These are phyloP conservation scores for Mycena polygramma DNA, from an alignment of 768 basidiomycete genomes.

Conservation along the genomic window DNA sequence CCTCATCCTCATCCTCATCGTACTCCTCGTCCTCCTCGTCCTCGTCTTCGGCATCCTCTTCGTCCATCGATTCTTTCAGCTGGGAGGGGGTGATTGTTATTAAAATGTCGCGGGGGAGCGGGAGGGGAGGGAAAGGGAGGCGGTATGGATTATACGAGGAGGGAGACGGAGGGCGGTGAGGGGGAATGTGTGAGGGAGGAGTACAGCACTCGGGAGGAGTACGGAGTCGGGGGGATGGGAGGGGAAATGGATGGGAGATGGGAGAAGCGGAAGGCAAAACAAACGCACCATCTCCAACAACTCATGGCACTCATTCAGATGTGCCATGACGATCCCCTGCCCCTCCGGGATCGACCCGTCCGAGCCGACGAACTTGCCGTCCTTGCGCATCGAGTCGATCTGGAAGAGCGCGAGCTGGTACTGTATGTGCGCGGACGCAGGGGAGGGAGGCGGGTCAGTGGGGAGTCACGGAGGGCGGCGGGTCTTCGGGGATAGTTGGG, in stretches of 20 bases:
- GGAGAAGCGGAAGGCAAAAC: not conserved
- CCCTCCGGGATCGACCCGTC: constrained; percentile 96
- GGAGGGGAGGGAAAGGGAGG: no score
- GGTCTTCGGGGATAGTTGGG: no score
- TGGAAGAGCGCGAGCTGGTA: constrained; percentile 96
- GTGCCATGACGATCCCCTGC: constrained; percentile 96
- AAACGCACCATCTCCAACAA: constrained; percentile 87
- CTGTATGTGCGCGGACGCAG: constrained; percentile 51
- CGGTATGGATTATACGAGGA: not conserved
- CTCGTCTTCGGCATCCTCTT: constrained; percentile 32
- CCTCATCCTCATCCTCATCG: constrained; percentile 10
- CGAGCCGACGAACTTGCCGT: constrained; percentile 91
- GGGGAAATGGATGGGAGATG: not conserved
- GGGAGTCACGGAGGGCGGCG: not conserved
- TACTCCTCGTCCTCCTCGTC: constrained; percentile 27
- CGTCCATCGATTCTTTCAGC: constrained; percentile 36
- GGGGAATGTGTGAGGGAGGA: not conserved
- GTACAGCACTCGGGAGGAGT: no score
- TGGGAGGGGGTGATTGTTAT: not conserved
- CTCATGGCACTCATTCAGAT: constrained; percentile 96
- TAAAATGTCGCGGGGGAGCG: no score
- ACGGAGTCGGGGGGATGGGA: not conserved
- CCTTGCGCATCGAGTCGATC: constrained; percentile 92
- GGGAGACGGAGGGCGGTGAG: not conserved
- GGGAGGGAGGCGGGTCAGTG: constrained; percentile 10